phyloP scores from a whole-genome alignment of 2,329 filamentous ascomycete genomes.

The Penicillium janthinellum region DNA sequence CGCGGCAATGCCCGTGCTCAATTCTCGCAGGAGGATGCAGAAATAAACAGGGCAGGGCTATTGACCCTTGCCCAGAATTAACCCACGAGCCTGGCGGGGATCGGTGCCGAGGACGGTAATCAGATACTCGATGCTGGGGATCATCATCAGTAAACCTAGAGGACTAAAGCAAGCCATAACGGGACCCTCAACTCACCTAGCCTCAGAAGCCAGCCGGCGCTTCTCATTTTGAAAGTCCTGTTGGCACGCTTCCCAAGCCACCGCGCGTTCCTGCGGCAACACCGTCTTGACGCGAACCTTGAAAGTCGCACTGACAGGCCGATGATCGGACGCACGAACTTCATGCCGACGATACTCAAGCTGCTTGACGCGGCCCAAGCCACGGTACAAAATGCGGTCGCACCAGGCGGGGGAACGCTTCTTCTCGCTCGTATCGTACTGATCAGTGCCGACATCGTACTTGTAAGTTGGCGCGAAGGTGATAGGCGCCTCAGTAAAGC shows the following conservation, averaged over 20 bases:
- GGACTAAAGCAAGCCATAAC: neutral
- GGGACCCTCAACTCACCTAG: constrained; percentile 65
- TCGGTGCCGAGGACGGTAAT: constrained; percentile 63
- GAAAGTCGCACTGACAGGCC: constrained; percentile 86
- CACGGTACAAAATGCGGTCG: constrained; percentile 86
- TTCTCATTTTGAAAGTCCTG: constrained; percentile 73
- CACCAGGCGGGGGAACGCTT: constrained; percentile 94
- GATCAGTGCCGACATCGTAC: constrained; percentile 93
- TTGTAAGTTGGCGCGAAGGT: constrained; percentile 97
- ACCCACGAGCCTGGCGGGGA: constrained; percentile 54
- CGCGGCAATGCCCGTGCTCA: constrained; percentile 7
- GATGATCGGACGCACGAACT: constrained; percentile 85
- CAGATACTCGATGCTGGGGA: constrained; percentile 62
- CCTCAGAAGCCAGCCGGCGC: constrained; percentile 66
- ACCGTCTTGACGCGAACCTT: constrained; percentile 83
- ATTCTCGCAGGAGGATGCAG: neutral
- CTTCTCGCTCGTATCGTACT: constrained; percentile 94
- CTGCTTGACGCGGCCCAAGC: constrained; percentile 79
- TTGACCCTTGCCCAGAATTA: constrained; percentile 38
- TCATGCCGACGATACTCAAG: constrained; percentile 87
- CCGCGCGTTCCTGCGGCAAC: constrained; percentile 64
- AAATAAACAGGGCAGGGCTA: constrained; percentile 1
- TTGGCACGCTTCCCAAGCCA: constrained; percentile 72
- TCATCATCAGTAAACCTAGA: constrained; percentile 4
- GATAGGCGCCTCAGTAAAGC: constrained; percentile 89